Conservation (phyloP, 73 alveolate species). For the Strombidium stylifer region DNA sequence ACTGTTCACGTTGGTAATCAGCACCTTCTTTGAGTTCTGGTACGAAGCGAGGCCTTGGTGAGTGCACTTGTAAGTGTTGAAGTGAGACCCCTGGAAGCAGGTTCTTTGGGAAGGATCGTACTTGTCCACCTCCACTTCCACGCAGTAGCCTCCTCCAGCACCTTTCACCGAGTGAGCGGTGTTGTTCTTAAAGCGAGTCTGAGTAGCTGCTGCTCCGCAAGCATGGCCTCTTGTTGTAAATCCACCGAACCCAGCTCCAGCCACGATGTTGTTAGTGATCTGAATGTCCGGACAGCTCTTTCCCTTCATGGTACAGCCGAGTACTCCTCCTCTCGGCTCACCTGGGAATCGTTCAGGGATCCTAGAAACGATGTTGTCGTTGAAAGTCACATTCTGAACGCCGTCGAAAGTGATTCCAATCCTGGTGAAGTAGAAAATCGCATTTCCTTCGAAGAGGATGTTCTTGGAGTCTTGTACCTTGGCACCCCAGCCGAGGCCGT, state of each 20-base stretch:
- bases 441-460: constrained; percentile 7
- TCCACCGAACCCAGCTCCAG: constrained; percentile 15
- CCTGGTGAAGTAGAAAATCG: constrained; percentile 5
- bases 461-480: neutral
- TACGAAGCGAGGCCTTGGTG: no score
- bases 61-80: no score
- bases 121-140: no score
- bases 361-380: neutral
- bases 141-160: no score
- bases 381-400: neutral
- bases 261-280: neutral
- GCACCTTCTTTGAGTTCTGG: no score
- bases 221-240: neutral
- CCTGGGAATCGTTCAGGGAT: no score
- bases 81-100: no score
- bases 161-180: constrained; percentile 21
- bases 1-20: no score
- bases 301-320: no score
- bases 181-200: neutral
- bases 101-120: no score
- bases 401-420: neutral
- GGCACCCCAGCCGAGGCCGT: constrained; percentile 37
- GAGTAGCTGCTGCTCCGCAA: constrained; percentile 6
- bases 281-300: neutral
- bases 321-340: neutral